These are phyloP conservation scores for Candida jianshihensis DNA, from an alignment of 805 yeast genomes.

Conservation along the genomic window DNA sequence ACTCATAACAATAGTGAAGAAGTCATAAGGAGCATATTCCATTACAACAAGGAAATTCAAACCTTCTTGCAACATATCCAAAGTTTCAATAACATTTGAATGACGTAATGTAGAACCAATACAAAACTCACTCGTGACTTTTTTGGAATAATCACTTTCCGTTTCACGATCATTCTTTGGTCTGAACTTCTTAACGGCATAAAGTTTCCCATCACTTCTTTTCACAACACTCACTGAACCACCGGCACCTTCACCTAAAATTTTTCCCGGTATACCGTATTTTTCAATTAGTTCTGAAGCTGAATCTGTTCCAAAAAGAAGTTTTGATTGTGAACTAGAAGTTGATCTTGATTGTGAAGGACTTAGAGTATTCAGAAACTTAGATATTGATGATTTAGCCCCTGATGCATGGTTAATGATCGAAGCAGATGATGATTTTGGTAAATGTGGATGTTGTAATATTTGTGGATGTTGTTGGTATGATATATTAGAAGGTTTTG, in stretches of 20 bases:
- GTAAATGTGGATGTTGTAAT: not conserved
- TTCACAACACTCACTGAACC: constrained; percentile 84
- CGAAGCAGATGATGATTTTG: not conserved
- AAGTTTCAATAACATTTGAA: constrained; percentile 72
- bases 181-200: constrained; percentile 85
- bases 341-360: constrained; percentile 15
- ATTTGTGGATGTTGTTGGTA: too few relatives aligned
- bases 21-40: constrained; percentile 91
- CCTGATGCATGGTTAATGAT: not conserved
- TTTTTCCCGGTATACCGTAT: constrained; percentile 68
- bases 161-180: constrained; percentile 55
- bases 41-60: constrained; percentile 65
- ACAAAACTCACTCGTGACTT: constrained; percentile 76
- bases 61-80: constrained; percentile 70
- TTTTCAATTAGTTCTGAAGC: constrained; percentile 42
- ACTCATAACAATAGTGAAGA: constrained; percentile 88
- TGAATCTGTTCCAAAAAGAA: constrained; percentile 32
- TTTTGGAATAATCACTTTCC: constrained; percentile 62
- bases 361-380: constrained; percentile 16
- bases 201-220: constrained; percentile 52
- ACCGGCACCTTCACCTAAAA: constrained; percentile 89
- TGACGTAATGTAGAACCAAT: constrained; percentile 76
- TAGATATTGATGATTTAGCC: constrained; percentile 13
- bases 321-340: constrained; percentile 16
- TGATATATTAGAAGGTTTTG: too few relatives aligned